Evolutionary conservation across 257 asterid species (phyloP), one percentile per base, ranked within the genome.

Genomic region (Perilla frutescens): DNA sequence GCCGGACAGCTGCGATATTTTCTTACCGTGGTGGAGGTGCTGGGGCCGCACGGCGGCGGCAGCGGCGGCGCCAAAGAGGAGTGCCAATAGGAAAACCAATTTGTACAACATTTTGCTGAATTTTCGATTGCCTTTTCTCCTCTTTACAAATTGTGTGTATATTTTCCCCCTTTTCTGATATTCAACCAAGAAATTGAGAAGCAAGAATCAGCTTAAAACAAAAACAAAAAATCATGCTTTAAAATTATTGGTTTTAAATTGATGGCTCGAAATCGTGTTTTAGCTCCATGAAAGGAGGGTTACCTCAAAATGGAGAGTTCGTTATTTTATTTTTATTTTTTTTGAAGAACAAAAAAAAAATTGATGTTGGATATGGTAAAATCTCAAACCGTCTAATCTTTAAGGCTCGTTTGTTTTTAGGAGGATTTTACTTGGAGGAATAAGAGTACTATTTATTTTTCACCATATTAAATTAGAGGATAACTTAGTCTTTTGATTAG

Each of bases 31-130:
- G 70, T 31, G 66, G 75, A 68, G 56, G 0, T 26, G 61, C 43
- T 2, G 79, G 58, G 72, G 68, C 31, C 72, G 73, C 2, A 78
- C 63, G 59, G 41, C 39, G 55, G 79, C 60, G 55, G 81, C 75
- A 4, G 78, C 63, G 59, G 41, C 39, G 55, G 79, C 60, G 55
- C 82, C 75, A 4, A 76, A 58, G 54, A 85, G 80, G 76, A 85
- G 65, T 1, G 82, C 82, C 61, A 74, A 73, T 49, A 79, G 37
- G 32, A 69, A 75, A 50, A 82, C 44, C 68, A 61, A 40, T 40
- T 80, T 83, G 71, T 31, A 37, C 66, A 62, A 67, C 85, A 80
- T 80, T 45, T 63, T 70, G 49, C 62, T n/a, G 3, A 1, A 4
- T 11, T 15, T 12, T 39, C 12, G 36, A 26, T 57, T 63, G 58